A percentile compares a stretch with the other conserved stretches of the same genome.
These are phyloP conservation scores for Cardamine chenopodiifolia DNA, from an alignment of 345 rosid genomes.

Conservation along the genomic window DNA sequence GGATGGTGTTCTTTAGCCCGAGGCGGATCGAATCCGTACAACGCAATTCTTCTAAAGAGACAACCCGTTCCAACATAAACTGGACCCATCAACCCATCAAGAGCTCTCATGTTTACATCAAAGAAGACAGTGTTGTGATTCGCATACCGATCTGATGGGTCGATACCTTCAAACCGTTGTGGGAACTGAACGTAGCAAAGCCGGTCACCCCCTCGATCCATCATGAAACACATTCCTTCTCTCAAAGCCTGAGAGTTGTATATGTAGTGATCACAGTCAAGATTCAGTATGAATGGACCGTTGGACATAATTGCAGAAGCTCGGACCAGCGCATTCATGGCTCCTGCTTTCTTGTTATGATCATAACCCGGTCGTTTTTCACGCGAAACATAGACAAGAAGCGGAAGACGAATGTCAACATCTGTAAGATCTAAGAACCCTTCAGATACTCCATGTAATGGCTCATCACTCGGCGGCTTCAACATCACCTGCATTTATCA, in stretches of 20 bases:
- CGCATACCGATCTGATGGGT: constrained; percentile 97
- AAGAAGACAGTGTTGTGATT: constrained; percentile 97
- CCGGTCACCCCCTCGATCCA: constrained; percentile 98
- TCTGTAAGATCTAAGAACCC: constrained; percentile 74
- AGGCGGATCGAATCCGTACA: constrained; percentile 94
- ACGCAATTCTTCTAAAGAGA: constrained; percentile 87
- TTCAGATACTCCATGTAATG: constrained; percentile 73
- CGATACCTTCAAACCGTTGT: constrained; percentile 97
- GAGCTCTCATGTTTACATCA: constrained; percentile 98
- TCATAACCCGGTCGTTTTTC: constrained; percentile 98
- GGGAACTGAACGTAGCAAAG: constrained; percentile 97
- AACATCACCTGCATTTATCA: constrained; percentile 77
- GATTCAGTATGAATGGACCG: constrained; percentile 96
- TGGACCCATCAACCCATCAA: constrained; percentile 98
- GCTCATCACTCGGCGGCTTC: constrained; percentile 97
- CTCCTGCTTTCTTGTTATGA: constrained; percentile 99
- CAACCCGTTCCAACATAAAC: constrained; percentile 98
- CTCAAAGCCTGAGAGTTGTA: constrained; percentile 94
- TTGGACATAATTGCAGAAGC: constrained; percentile 99
- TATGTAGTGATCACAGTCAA: constrained; percentile 97
- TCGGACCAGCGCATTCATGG: constrained; percentile 97
- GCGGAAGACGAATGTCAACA: constrained; percentile 92
- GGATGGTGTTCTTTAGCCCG: constrained; percentile 82
- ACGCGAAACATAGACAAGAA: constrained; percentile 95
- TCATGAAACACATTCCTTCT: constrained; percentile 99